These are phyloP conservation scores for Glycine tomentella DNA, from an alignment of 306 rosid species.

Conservation along the genomic window DNA sequence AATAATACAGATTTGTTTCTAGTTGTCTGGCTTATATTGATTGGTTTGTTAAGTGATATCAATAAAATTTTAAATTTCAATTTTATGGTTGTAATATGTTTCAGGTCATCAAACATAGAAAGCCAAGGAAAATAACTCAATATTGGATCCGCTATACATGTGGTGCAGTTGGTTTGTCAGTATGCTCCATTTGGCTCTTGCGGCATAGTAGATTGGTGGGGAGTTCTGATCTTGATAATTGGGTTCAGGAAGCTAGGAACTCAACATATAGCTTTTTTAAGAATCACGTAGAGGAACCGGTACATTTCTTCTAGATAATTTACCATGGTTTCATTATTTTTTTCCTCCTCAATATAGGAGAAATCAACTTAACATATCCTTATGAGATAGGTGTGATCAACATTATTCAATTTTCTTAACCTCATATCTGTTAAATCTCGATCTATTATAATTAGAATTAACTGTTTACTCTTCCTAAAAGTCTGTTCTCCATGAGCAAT, in stretches of 20 bases:
- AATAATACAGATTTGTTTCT: constrained; percentile 7
- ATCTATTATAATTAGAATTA: constrained; percentile 20
- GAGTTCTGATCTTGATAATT: constrained; percentile 87
- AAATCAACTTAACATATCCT: constrained; percentile 25
- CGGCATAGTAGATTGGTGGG: constrained; percentile 88
- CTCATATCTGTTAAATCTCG: constrained; percentile 13
- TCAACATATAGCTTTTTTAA: constrained; percentile 74
- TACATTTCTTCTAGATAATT: constrained; percentile 49
- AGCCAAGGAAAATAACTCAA: constrained; percentile 77
- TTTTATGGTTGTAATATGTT: constrained; percentile 15
- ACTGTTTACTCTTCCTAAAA: constrained; percentile 8
- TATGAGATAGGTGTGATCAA: constrained; percentile 7
- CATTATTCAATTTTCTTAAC: constrained; percentile 27
- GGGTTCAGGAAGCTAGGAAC: constrained; percentile 80
- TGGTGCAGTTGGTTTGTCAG: constrained; percentile 85
- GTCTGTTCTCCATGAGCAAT: constrained; percentile 24
- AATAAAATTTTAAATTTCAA: constrained; percentile 32
- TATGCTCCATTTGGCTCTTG: constrained; percentile 83
- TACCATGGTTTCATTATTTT: constrained; percentile 10
- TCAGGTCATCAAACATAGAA: constrained; percentile 82
- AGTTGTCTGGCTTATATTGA: constrained; percentile 26
- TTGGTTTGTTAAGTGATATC: constrained; percentile 30
- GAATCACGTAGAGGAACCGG: constrained; percentile 94
- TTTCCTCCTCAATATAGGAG: neutral
- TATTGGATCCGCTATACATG: constrained; percentile 86